Conservation (phyloP, 306 rosid species). For the Abrus pulchellus region DNA sequence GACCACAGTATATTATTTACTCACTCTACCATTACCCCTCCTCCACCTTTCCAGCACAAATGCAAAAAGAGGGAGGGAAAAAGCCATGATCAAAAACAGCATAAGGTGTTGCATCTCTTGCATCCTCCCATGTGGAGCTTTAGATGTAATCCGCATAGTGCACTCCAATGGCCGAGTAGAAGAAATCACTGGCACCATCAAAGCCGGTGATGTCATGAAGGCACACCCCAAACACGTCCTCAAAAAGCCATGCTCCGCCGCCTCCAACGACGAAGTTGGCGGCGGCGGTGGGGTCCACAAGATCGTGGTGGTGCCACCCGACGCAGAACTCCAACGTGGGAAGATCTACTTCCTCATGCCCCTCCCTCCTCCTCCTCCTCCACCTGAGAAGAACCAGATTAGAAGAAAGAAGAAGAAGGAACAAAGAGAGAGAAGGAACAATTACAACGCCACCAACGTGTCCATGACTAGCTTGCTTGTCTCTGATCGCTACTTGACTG, state of each 20-base stretch:
- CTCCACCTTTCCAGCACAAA: conserved; percentile 42
- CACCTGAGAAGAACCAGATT: conserved; percentile 39
- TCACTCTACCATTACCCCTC: conserved; percentile 4
- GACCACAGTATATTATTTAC: conserved; percentile 42
- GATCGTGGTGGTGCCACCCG: conserved; percentile 80
- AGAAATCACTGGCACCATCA: conserved; percentile 77
- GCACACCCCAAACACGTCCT: conserved; percentile 83
- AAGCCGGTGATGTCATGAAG: conserved; percentile 79
- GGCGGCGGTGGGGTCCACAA: conserved; percentile 57
- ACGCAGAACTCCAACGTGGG: conserved; percentile 82
- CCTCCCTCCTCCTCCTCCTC: conserved; percentile 48
- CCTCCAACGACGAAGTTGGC: conserved; percentile 1
- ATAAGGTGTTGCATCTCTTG: conserved; percentile 85
- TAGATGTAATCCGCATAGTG: conserved; percentile 83
- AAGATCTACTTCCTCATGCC: conserved; percentile 95
- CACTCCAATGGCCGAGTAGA: conserved; percentile 80
- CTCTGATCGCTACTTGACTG: conserved; percentile 75
- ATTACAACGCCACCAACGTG: conserved; percentile 11
- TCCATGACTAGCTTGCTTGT: conserved; percentile 55
- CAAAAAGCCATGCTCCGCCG: conserved; percentile 73
- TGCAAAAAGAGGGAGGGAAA: conserved; percentile 20
- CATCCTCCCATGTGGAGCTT: conserved; percentile 88
- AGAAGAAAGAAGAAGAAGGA: conserved; percentile 55
- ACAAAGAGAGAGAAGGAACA: conserved; percentile 25
- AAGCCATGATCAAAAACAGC: conserved; percentile 61